These are phyloP conservation scores for Boletus rex-veris DNA, from an alignment of 768 basidiomycete genomes.

Conservation along the genomic window DNA sequence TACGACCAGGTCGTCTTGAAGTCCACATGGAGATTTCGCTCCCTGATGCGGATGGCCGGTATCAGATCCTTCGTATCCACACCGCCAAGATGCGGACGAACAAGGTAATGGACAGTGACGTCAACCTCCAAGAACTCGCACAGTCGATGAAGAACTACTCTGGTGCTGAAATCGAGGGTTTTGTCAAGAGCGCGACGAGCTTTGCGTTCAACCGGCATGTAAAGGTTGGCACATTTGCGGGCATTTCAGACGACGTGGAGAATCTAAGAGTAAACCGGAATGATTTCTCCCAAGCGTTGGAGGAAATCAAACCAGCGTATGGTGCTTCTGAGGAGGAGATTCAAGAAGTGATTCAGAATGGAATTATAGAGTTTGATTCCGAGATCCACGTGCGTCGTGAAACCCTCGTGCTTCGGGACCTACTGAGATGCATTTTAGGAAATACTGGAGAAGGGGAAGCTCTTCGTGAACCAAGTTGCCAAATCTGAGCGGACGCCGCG, in stretches of 20 bases:
- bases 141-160: slow-evolving; percentile 92
- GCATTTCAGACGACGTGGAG: slow-evolving; percentile 94
- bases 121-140: slow-evolving; percentile 81
- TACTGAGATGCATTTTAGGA: slow-evolving; percentile 47
- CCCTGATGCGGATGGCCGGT: slow-evolving; percentile 88
- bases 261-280: slow-evolving; percentile 79
- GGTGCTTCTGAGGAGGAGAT: slow-evolving; percentile 98
- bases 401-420: neutral
- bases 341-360: slow-evolving; percentile 88
- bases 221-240: slow-evolving; percentile 96
- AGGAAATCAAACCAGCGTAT: slow-evolving; percentile 94
- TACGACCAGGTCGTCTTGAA: slow-evolving; percentile 97
- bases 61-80: slow-evolving; percentile 94
- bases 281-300: slow-evolving; percentile 88
- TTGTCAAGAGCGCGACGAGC: slow-evolving; percentile 97
- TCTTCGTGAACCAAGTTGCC: slow-evolving; percentile 93
- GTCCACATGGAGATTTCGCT: slow-evolving; percentile 99
- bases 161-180: slow-evolving; percentile 92
- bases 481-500: slow-evolving; percentile 87
- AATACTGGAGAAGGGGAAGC: slow-evolving; percentile 77
- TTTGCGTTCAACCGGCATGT: slow-evolving; percentile 98
- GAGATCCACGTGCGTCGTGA: slow-evolving; percentile 59
- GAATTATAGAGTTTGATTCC: slow-evolving; percentile 84
- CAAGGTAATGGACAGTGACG: slow-evolving; percentile 82
- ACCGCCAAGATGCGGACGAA: slow-evolving; percentile 92